These are phyloP conservation scores for Leishmania turanica DNA, from an alignment of 208 protist species.

Conservation along the genomic window DNA sequence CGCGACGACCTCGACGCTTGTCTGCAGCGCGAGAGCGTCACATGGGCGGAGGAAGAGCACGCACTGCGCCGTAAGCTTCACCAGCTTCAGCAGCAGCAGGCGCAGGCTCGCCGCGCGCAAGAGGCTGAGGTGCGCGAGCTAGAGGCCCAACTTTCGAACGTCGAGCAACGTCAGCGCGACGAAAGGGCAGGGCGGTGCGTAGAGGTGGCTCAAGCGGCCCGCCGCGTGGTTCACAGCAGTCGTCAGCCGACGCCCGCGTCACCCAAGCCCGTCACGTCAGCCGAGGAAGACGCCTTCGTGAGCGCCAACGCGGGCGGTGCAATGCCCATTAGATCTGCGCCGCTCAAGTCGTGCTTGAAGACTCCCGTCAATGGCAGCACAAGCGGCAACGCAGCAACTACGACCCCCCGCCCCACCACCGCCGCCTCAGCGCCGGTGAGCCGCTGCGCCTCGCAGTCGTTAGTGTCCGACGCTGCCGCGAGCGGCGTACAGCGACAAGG, in stretches of 20 bases:
- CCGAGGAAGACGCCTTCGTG: slow-evolving; percentile 50
- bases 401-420: not conserved
- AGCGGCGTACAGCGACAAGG: slow-evolving; percentile 3
- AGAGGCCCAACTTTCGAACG: slow-evolving; percentile 54
- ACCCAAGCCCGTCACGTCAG: not conserved
- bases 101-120: slow-evolving; percentile 43
- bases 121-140: slow-evolving; percentile 61
- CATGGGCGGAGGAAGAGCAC: slow-evolving; percentile 89
- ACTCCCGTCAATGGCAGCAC: slow-evolving; percentile 2
- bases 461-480: slow-evolving; percentile 29
- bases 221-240: not conserved
- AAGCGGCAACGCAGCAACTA: not conserved
- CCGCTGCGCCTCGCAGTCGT: slow-evolving; percentile 57
- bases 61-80: slow-evolving; percentile 55
- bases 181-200: slow-evolving; percentile 47
- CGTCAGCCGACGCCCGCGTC: slow-evolving; percentile 2
- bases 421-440: slow-evolving; percentile 52
- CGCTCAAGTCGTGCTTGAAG: slow-evolving; percentile 64
- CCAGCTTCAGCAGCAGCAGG: slow-evolving; percentile 51
- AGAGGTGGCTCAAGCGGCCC: slow-evolving; percentile 25
- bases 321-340: slow-evolving; percentile 38
- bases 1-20: slow-evolving; percentile 69
- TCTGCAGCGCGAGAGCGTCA: slow-evolving; percentile 71
- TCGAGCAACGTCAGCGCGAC: slow-evolving; percentile 50
- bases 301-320: slow-evolving; percentile 36